Conservation (phyloP, 73 alveolate genomes). For the Tetrahymena borealis region DNA sequence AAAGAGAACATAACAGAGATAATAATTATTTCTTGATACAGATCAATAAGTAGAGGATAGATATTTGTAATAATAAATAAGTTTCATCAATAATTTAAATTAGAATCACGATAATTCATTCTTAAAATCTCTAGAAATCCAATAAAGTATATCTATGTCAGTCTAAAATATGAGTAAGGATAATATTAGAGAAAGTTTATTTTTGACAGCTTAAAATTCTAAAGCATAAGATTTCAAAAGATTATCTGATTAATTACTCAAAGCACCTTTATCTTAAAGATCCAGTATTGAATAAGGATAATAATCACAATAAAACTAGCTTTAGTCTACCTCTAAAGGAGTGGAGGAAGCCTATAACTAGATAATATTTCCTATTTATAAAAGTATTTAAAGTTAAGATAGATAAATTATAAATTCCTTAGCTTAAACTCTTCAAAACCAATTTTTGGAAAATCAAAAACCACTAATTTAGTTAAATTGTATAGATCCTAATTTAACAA, state of each 20-base stretch:
- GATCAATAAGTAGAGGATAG: background rate
- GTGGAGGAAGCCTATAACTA: background rate
- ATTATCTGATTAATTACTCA: no score
- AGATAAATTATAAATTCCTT: background rate
- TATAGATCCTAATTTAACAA: background rate
- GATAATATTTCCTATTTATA: background rate
- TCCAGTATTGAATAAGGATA: background rate
- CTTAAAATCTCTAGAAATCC: no score
- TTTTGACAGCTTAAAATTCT: no score
- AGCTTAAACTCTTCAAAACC: background rate
- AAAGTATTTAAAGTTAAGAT: background rate
- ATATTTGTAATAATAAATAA: background rate
- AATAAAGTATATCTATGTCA: no score
- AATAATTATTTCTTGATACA: background rate
- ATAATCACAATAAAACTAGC: background rate
- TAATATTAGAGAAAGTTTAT: no score
- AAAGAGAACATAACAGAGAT: background rate
- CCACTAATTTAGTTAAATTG: background rate
- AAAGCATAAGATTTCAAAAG: no score
- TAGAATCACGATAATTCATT: background rate
- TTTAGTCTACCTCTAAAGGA: background rate
- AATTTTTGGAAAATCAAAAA: background rate
- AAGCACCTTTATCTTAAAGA: background rate
- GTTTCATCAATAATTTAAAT: background rate
- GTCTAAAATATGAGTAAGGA: no score